These are phyloP conservation scores for Pelargonium cotyledonis DNA, from an alignment of 441 rosid genomes.

Conservation along the genomic window DNA sequence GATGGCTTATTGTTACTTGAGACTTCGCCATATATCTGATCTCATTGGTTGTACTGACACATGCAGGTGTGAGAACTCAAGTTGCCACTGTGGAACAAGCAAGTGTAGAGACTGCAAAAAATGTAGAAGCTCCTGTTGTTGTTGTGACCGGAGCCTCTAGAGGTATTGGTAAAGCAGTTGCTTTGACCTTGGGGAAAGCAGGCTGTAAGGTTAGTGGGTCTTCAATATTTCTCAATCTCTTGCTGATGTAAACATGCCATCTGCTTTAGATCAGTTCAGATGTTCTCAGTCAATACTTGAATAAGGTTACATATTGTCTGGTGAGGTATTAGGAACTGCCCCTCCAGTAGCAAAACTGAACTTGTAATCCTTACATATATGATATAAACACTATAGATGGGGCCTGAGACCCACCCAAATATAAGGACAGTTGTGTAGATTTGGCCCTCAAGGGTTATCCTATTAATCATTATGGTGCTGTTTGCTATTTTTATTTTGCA, in stretches of 20 bases:
- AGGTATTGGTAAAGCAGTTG: constrained; percentile 92
- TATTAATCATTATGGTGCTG: too few species aligned
- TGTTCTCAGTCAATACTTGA: not conserved
- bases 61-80: constrained; percentile 54
- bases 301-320: not conserved
- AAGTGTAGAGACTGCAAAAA: constrained; percentile 31
- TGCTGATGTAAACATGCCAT: not conserved
- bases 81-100: constrained; percentile 46
- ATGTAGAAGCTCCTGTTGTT: constrained; percentile 74
- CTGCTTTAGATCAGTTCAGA: not conserved
- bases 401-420: too few species aligned
- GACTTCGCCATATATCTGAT: not conserved
- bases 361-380: not conserved
- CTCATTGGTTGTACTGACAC: constrained; percentile 6
- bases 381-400: too few species aligned
- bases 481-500: not conserved
- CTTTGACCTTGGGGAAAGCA: constrained; percentile 73
- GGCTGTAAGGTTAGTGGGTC: constrained; percentile 72
- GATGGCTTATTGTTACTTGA: not conserved
- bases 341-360: not conserved
- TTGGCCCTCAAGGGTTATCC: too few species aligned
- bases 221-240: not conserved
- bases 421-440: too few species aligned
- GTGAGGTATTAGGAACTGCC: not conserved
- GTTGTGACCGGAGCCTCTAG: constrained; percentile 92